Conservation (phyloP, 371 early-diverging fungal species). For the Mortierella sp. region DNA sequence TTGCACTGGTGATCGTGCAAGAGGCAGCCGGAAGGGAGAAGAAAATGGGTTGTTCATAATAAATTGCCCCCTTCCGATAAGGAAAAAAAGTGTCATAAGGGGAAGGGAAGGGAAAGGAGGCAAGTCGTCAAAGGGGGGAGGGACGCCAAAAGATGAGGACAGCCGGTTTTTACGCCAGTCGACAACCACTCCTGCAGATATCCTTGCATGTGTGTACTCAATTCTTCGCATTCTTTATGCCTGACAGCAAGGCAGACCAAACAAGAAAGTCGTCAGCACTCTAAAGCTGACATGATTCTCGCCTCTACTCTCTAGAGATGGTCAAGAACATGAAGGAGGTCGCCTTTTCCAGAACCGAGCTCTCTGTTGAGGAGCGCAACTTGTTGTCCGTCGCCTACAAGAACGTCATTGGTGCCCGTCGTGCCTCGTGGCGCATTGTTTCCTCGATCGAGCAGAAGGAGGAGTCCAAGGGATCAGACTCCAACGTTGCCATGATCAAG, state of each 20-base stretch:
- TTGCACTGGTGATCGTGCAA: neutral
- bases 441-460: conserved; percentile 99
- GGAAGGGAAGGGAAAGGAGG: neutral
- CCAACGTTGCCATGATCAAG: conserved; percentile 91
- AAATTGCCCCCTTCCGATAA: neutral
- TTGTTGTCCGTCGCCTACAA: conserved; percentile 99
- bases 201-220: neutral
- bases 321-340: conserved; percentile 94
- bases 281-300: neutral
- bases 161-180: no score
- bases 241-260: neutral
- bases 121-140: neutral
- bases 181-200: neutral
- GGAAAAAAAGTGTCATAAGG: conserved; percentile 11
- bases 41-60: neutral
- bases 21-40: neutral
- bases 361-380: conserved; percentile 98
- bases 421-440: conserved; percentile 99
- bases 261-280: neutral
- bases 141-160: neutral
- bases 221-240: neutral
- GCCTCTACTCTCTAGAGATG: conserved; percentile 82
- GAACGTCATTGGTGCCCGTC: conserved; percentile 99
- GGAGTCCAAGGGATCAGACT: conserved; percentile 90
- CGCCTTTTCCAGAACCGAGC: conserved; percentile 77